Evolutionary conservation across 2,329 filamentous ascomycete genomes (phyloP), one percentile per base, ranked within the genome.

Genomic region (Aschersonia sp.): DNA sequence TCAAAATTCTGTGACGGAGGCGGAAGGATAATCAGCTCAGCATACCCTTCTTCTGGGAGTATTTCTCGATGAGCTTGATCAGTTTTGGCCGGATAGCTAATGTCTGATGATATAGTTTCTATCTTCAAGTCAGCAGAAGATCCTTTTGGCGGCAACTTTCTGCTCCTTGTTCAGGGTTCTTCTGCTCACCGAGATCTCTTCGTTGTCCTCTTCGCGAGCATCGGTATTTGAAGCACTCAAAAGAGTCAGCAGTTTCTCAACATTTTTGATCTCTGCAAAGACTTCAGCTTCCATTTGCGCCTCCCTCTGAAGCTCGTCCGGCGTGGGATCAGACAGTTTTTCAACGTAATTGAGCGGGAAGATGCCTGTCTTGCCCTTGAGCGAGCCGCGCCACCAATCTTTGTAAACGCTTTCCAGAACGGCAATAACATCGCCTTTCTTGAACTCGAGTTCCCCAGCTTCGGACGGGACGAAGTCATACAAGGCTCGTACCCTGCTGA

Each of bases 311-410:
- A 98, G 67, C 71, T 98, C 92, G 56, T 97, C 90, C 14, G 83
- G 82, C 0, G 92, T 97, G 5, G 92, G 92, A 60, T 98, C 92
- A 48, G 89, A 81, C 53, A 98, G 72, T 66, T 98, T 98, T 69
- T 98, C 92, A 12, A 98, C 92, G 60, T 98, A 98, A 68, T 98
- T 98, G 54, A 98, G 76, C 6, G 92, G 92, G 66, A 98, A 98
- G 54, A 98, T 98, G 56, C 92, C 92, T 6, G 88, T 96, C 65
- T 96, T 87, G 22, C 92, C 92, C 60, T 89, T 81, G 50, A 98
- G 70, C 42, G 89, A 94, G 1, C 92, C 92, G 57, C 94, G 90
- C 92, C 92, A 98, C 92, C 92, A 98, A 65, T 98, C 92, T 66
- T 97, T 98, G 70, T 94, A 98, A 2, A 97, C 92, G 1, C 89